Base-by-base conservation (phyloP, 768 basidiomycete genomes). In the Tremella yokohamensis region DNA sequence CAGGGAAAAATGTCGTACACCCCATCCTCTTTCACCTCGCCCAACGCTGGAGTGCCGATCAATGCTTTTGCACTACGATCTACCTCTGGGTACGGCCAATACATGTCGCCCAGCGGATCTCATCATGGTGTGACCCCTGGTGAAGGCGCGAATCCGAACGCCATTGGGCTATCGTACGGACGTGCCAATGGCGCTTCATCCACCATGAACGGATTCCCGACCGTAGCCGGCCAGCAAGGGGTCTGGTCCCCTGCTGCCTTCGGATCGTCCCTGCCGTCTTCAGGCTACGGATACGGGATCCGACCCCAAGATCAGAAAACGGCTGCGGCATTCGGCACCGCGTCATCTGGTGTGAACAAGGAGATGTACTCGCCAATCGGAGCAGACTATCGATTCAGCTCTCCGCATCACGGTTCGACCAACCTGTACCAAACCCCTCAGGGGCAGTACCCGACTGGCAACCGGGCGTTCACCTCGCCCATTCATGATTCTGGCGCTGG, bases 241-340 rank as follows among this genome's bases (percentile, higher is more conserved):
- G 56, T 66, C 4, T 70, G 69, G 69, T 70, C 69, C 2, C 59
- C 65, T 29, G 56, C 66, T 2, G 64, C 69, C 3, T 70, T 70
- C 40, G 66, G 65, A 13, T 48, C 69, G 6, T 63, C 67, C 16
- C 58, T 65, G 67, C 47, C 67, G 25, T 49, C 58, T 3, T 48
- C 64, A 1, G 63, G 61, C 2, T 70, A 70, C 40, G 69, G 60
- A 3, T 70, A 67, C 40, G 49, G 25, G 7, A 34, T 39, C 18
- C 52, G 37, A 6, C 34, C 42, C 12, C 20, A 22, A 2, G 61
- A 62, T 39, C 55, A 55, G 42, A 64, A 62, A 48, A 42, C 61
- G 11, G 44, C 61, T 18, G 55, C 63, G 54, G 62, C 59, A 16
- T 60, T 60, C 26, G 29, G 29, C 29, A 11, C 29, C 6, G 29